Evolutionary conservation across 805 yeast genomes (phyloP).

Genomic region (Candida ovalis): DNA sequence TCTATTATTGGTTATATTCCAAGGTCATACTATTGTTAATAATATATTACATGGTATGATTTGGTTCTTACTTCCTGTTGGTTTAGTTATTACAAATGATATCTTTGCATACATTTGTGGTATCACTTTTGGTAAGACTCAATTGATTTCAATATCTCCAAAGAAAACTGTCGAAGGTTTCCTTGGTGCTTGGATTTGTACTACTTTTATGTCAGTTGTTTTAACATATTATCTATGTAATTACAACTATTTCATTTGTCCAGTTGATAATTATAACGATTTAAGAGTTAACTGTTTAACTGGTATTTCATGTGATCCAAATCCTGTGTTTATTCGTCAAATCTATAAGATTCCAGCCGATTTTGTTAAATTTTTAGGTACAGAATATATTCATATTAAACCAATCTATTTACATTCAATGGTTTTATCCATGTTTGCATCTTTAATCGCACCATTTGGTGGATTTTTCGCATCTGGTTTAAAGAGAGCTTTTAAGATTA

Average conservation of each 20-base stretch:
- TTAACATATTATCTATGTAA: slow-evolving; percentile 62
- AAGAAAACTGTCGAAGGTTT: slow-evolving; percentile 98
- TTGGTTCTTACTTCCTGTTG: slow-evolving; percentile 92
- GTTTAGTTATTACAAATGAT: slow-evolving; percentile 89
- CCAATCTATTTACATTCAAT: slow-evolving; percentile 91
- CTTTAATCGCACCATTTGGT: slow-evolving; percentile 96
- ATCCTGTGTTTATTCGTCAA: slow-evolving; percentile 86
- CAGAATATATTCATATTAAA: slow-evolving; percentile 56
- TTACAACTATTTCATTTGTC: slow-evolving; percentile 80
- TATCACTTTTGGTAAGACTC: slow-evolving; percentile 91
- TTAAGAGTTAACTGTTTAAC: slow-evolving; percentile 59
- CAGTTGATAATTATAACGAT: slow-evolving; percentile 55
- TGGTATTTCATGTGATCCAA: slow-evolving; percentile 69
- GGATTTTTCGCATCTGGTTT: slow-evolving; percentile 98
- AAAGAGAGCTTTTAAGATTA: slow-evolving; percentile 92
- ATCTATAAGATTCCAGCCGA: slow-evolving; percentile 70
- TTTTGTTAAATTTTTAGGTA: slow-evolving; percentile 40
- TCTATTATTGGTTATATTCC: slow-evolving; percentile 81
- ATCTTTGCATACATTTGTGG: slow-evolving; percentile 97
- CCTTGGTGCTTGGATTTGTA: slow-evolving; percentile 95
- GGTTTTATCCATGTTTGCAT: slow-evolving; percentile 87
- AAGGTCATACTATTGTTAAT: slow-evolving; percentile 87
- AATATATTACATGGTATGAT: slow-evolving; percentile 87
- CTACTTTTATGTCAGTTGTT: slow-evolving; percentile 67
- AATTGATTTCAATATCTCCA: slow-evolving; percentile 89